Conservation (phyloP, 805 yeast species). For the Lipomyces lipofer region DNA sequence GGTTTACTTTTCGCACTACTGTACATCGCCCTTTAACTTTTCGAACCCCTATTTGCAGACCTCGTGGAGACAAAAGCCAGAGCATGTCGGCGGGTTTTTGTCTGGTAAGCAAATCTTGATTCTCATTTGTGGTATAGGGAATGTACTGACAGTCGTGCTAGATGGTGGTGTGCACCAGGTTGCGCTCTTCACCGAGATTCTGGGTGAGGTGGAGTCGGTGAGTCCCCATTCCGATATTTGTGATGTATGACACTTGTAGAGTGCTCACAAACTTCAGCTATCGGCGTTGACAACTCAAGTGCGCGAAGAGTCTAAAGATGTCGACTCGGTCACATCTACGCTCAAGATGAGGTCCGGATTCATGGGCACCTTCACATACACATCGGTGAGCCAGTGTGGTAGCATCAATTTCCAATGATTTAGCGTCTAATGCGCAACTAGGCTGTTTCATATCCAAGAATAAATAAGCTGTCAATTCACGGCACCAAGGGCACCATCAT, state of each 20-base stretch:
- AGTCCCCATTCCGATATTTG: background rate
- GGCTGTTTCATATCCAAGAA: constrained; percentile 25
- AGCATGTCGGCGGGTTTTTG: constrained; percentile 89
- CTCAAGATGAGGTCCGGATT: constrained; percentile 58
- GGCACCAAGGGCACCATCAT: constrained; percentile 78
- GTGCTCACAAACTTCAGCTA: constrained; percentile 2
- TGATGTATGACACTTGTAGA: background rate
- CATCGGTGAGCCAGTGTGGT: constrained; percentile 79
- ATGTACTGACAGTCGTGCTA: background rate
- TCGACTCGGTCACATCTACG: constrained; percentile 76
- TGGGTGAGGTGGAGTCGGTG: constrained; percentile 71
- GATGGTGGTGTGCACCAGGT: constrained; percentile 95
- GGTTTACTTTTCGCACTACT: constrained; percentile 40
- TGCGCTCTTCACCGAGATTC: constrained; percentile 77
- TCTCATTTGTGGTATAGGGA: background rate
- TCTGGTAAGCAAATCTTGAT: constrained; percentile 48
- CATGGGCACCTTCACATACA: constrained; percentile 84
- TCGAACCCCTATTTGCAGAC: constrained; percentile 57
- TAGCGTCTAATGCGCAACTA: background rate
- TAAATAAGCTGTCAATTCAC: constrained; percentile 62
- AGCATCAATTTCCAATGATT: constrained; percentile 78
- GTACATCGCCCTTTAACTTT: constrained; percentile 55
- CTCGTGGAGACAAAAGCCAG: constrained; percentile 84
- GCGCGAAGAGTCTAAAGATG: constrained; percentile 74
- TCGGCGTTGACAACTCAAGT: constrained; percentile 78